Percentiles rank a stretch among this genome's conserved stretches.
Evolutionary conservation across 2,329 filamentous ascomycete species (phyloP).

Genomic region (Didymella keratinophila): DNA sequence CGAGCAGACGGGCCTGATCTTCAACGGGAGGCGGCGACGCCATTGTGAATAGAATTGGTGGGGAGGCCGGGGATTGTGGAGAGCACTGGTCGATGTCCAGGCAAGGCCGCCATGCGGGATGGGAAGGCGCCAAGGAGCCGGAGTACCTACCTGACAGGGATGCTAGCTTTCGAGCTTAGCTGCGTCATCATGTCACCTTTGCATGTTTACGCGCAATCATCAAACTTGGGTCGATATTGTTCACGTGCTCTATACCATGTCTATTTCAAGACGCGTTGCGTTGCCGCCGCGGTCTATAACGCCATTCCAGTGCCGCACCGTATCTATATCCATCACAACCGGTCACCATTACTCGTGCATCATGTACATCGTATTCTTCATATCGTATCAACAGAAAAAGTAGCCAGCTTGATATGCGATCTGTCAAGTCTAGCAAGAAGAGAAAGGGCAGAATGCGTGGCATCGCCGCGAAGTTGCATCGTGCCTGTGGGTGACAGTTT

Average conservation of each 20-base stretch:
- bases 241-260: constrained; percentile 3
- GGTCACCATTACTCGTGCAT: constrained; percentile 21
- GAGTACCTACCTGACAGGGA: constrained; percentile 30
- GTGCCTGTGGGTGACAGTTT: neutral
- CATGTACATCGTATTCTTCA: constrained; percentile 7
- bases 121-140: constrained; percentile 31
- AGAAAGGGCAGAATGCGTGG: neutral
- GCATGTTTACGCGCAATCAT: neutral
- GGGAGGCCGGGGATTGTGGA: constrained; percentile 40
- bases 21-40: constrained; percentile 60
- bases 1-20: constrained; percentile 83
- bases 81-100: constrained; percentile 34
- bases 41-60: constrained; percentile 45
- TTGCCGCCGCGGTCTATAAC: constrained; percentile 19
- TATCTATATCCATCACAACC: constrained; percentile 4
- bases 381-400: neutral
- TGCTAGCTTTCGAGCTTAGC: constrained; percentile 32
- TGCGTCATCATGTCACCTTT: constrained; percentile 37
- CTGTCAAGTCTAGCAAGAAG: neutral
- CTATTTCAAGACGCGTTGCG: constrained; percentile 10
- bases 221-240: neutral
- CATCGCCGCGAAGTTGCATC: neutral
- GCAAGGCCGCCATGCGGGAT: constrained; percentile 29
- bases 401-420: neutral
- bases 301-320: constrained; percentile 25